Conservation (phyloP, 177 flowering plant species). For the Vitis hybrid region DNA sequence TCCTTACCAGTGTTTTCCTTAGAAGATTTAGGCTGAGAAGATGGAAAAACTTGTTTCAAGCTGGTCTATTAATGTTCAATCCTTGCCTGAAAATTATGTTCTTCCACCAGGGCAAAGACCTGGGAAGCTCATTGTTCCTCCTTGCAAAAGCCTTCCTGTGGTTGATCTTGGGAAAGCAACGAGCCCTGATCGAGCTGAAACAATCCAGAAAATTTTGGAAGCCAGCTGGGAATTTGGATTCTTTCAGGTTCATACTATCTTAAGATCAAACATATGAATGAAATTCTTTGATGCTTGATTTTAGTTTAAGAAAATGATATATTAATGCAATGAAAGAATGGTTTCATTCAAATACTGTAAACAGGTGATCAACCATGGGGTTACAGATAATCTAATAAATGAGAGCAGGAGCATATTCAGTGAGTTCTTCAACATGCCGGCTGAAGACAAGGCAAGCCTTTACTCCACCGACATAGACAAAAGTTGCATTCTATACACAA, state of each 20-base stretch:
- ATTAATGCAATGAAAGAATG: too few species aligned
- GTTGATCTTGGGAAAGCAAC: conserved; percentile 29
- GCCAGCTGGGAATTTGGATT: conserved; percentile 46
- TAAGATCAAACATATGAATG: too few species aligned
- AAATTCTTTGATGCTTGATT: background rate
- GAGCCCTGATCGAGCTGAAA: conserved; percentile 10
- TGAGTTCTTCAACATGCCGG: conserved; percentile 35
- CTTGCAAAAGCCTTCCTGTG: conserved; percentile 29
- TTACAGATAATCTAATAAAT: conserved; percentile 19
- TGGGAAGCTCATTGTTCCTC: conserved; percentile 16
- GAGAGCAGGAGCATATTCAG: conserved; percentile 25
- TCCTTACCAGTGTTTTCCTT: too few species aligned
- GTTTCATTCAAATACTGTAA: background rate
- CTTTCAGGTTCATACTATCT: conserved; percentile 32
- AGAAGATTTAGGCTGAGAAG: too few species aligned
- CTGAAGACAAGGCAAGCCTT: conserved; percentile 26
- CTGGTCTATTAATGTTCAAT: conserved; percentile 17
- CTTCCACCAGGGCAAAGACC: conserved; percentile 33
- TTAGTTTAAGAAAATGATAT: too few species aligned
- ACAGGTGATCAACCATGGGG: conserved; percentile 53
- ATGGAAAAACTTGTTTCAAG: conserved; percentile 29
- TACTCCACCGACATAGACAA: conserved; percentile 26
- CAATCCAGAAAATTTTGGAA: conserved; percentile 28
- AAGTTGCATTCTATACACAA: conserved; percentile 32
- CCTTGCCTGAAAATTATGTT: conserved; percentile 32